A percentile compares a stretch with the other conserved stretches of the same genome.
Conservation (phyloP, 345 rosid genomes). For the Geranium brycei region DNA sequence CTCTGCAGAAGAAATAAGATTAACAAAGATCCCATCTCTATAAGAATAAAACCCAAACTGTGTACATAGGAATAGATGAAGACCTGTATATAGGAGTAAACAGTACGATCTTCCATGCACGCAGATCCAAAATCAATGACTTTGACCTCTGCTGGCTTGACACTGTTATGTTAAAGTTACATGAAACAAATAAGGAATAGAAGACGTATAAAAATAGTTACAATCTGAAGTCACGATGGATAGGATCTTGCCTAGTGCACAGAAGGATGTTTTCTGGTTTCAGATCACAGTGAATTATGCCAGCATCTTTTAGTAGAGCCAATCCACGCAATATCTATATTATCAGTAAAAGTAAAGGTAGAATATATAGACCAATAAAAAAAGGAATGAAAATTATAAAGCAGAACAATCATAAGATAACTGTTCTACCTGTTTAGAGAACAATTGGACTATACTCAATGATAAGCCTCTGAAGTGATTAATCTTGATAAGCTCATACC, state of each 20-base stretch:
- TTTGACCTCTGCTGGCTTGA: slow-evolving; percentile 91
- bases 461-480: slow-evolving; percentile 92
- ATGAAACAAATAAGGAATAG: slow-evolving; percentile 12
- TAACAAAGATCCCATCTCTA: slow-evolving; percentile 13
- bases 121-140: slow-evolving; percentile 99
- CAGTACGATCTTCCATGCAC: slow-evolving; percentile 96
- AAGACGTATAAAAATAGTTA: slow-evolving; percentile 5
- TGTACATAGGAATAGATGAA: slow-evolving; percentile 5
- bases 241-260: slow-evolving; percentile 59
- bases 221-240: slow-evolving; percentile 13
- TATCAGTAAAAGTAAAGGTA: slow-evolving; percentile 10
- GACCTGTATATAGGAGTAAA: slow-evolving; percentile 98
- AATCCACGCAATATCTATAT: slow-evolving; percentile 74
- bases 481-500: slow-evolving; percentile 96
- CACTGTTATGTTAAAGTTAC: slow-evolving; percentile 33
- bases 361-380: slow-evolving; percentile 6
- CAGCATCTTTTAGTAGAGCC: slow-evolving; percentile 88
- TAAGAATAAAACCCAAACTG: slow-evolving; percentile 6
- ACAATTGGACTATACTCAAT: slow-evolving; percentile 83
- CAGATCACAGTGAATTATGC: slow-evolving; percentile 94
- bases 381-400: slow-evolving; percentile 1
- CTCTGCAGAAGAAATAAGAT: slow-evolving; percentile 54
- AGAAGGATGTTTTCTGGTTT: slow-evolving; percentile 98
- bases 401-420: slow-evolving; percentile 9
- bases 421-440: slow-evolving; percentile 79